Percentiles rank a stretch among this genome's conserved stretches.
Evolutionary conservation across 1,284 basidiomycete genomes (phyloP).

Genomic region (Pisolithus thermaeus): DNA sequence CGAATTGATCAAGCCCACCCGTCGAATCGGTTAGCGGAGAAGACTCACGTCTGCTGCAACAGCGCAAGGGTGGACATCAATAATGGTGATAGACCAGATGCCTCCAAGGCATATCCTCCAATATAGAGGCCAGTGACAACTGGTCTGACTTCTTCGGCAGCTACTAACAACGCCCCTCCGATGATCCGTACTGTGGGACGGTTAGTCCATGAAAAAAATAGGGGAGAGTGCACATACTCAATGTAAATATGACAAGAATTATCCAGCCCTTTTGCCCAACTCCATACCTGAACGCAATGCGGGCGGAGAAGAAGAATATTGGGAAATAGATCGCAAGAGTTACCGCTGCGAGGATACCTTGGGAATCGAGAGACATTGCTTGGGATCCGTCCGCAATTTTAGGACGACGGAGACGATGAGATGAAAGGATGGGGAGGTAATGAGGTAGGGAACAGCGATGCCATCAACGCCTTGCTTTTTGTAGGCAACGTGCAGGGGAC

Average conservation of each 20-base stretch:
- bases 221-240: slow-evolving; percentile 29
- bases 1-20: not conserved
- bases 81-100: slow-evolving; percentile 47
- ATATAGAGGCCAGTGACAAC: slow-evolving; percentile 39
- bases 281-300: slow-evolving; percentile 46
- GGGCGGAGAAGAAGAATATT: slow-evolving; percentile 37
- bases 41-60: slow-evolving; percentile 52
- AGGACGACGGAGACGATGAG: not conserved
- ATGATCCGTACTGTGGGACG: slow-evolving; percentile 45
- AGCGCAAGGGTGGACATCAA: slow-evolving; percentile 54
- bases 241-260: slow-evolving; percentile 48
- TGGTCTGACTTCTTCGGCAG: slow-evolving; percentile 37
- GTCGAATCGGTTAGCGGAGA: not conserved
- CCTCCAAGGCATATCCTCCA: slow-evolving; percentile 50
- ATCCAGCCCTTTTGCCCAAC: slow-evolving; percentile 55
- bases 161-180: slow-evolving; percentile 50
- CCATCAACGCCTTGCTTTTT: slow-evolving; percentile 9
- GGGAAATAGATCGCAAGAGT: slow-evolving; percentile 51
- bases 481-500: slow-evolving; percentile 15
- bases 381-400: not conserved
- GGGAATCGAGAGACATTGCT: slow-evolving; percentile 34
- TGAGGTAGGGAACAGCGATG: not conserved
- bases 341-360: slow-evolving; percentile 53
- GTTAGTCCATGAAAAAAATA: slow-evolving; percentile 1
- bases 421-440: slow-evolving; percentile 1